These are phyloP conservation scores for Fusarium equiseti DNA, from an alignment of 2,329 filamentous ascomycete genomes.

Conservation along the genomic window DNA sequence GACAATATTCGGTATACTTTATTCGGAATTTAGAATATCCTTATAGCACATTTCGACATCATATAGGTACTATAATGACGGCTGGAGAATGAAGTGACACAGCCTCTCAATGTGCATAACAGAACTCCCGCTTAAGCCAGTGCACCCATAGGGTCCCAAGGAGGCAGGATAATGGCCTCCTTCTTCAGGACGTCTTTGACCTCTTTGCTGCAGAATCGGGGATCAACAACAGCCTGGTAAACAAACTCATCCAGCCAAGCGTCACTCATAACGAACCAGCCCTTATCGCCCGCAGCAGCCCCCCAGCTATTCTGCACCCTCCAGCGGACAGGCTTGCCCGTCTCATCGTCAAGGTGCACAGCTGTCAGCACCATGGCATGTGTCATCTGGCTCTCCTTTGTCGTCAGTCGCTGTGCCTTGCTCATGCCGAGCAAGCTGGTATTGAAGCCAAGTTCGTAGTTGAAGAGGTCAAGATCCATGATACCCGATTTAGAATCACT, in stretches of 20 bases:
- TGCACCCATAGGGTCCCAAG: constrained; percentile 86
- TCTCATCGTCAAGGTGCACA: constrained; percentile 77
- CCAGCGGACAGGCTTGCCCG: constrained; percentile 78
- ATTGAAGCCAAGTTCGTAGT: constrained; percentile 89
- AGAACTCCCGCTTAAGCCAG: constrained; percentile 63
- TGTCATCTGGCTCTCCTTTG: constrained; percentile 85
- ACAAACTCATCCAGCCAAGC: constrained; percentile 83
- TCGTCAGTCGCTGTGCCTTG: constrained; percentile 80
- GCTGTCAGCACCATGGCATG: constrained; percentile 93
- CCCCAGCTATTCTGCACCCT: constrained; percentile 91
- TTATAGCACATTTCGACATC: neutral
- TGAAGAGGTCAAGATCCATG: constrained; percentile 82
- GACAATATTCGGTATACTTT: neutral
- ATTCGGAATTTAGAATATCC: neutral
- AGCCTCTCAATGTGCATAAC: neutral
- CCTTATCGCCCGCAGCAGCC: constrained; percentile 74
- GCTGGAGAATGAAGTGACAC: neutral
- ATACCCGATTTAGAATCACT: constrained; percentile 75
- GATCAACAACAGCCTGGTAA: constrained; percentile 88
- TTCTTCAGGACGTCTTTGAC: constrained; percentile 77
- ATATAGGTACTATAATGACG: neutral
- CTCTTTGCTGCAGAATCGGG: constrained; percentile 72
- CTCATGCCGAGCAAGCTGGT: constrained; percentile 77
- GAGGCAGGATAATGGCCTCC: constrained; percentile 76
- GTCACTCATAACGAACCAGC: constrained; percentile 92